A percentile compares a stretch with the other conserved stretches of the same genome.
Evolutionary conservation across 1,284 basidiomycete genomes (phyloP).

Genomic region (Peniophora sp.): DNA sequence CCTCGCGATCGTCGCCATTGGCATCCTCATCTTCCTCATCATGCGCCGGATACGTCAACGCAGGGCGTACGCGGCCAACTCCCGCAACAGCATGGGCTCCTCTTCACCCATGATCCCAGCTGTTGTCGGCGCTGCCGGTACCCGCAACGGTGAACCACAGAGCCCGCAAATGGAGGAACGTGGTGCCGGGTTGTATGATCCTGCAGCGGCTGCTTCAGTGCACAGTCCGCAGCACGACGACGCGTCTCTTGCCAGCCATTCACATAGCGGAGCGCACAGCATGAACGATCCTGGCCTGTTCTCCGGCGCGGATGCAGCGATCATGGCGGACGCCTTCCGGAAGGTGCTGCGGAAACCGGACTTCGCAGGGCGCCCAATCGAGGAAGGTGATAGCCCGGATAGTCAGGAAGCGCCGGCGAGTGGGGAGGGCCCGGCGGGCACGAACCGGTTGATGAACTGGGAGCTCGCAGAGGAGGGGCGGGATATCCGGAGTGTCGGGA

Average conservation of each 20-base stretch:
- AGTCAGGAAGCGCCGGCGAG: conserved; percentile 20
- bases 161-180: conserved; percentile 37
- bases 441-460: conserved; percentile 52
- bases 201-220: conserved; percentile 26
- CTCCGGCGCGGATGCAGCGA: conserved; percentile 75
- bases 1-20: conserved; percentile 63
- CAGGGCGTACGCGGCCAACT: conserved; percentile 36
- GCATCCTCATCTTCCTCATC: conserved; percentile 62
- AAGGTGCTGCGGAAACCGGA: conserved; percentile 79
- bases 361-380: conserved; percentile 56
- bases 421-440: conserved; percentile 24
- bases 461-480: conserved; percentile 77
- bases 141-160: conserved; percentile 31
- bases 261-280: conserved; percentile 48
- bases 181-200: conserved; percentile 13
- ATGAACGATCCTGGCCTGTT: conserved; percentile 57
- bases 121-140: conserved; percentile 34
- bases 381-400: conserved; percentile 59
- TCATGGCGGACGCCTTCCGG: conserved; percentile 83
- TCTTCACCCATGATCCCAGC: conserved; percentile 74
- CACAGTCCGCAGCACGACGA: conserved; percentile 48
- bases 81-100: conserved; percentile 68
- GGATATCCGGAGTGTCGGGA: conserved; percentile 72
- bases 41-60: conserved; percentile 56
- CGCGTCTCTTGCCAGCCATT: conserved; percentile 58